A percentile compares a stretch with the other conserved stretches of the same genome.
These are phyloP conservation scores for Rhodotorula sp. DNA, from an alignment of 1,284 basidiomycete species.

Conservation along the genomic window DNA sequence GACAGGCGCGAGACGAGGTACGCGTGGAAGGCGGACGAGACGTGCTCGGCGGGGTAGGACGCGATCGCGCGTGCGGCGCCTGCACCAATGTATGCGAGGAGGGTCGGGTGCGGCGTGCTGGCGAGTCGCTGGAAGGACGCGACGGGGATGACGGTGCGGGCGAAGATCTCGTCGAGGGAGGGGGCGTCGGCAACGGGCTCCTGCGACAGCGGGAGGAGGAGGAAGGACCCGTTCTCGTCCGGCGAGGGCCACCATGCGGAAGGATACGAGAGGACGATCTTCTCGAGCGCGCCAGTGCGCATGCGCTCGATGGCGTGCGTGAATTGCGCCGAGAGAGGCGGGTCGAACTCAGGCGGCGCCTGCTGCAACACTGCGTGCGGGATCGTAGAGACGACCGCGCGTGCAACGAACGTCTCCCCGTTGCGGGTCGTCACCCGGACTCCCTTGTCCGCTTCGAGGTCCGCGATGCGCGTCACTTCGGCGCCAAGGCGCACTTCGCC, in stretches of 20 bases:
- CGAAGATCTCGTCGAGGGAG: conserved; percentile 32
- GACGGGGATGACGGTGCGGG: conserved; percentile 34
- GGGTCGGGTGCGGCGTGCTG: conserved; percentile 29
- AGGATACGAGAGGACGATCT: conserved; percentile 55
- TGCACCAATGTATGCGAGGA: conserved; percentile 44
- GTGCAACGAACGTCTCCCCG: conserved; percentile 49
- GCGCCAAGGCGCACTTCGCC: conserved; percentile 50
- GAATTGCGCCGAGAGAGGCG: conserved; percentile 48
- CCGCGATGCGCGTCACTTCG: conserved; percentile 46
- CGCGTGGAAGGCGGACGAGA: conserved; percentile 50
- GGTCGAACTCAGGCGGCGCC: conserved; percentile 47
- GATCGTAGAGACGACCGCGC: conserved; percentile 53
- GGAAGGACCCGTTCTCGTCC: conserved; percentile 27
- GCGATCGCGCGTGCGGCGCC: conserved; percentile 37
- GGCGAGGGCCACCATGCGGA: conserved; percentile 56
- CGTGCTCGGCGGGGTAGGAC: conserved; percentile 42
- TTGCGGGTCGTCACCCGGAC: conserved; percentile 47
- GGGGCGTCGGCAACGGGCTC: neutral
- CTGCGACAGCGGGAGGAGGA: conserved; percentile 39
- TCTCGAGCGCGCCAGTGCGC: conserved; percentile 55
- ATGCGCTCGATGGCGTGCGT: conserved; percentile 49
- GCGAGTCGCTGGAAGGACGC: conserved; percentile 36
- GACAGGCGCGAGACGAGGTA: conserved; percentile 51
- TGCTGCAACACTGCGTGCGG: conserved; percentile 55
- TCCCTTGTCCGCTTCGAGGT: conserved; percentile 21